Conservation (phyloP, 2,329 filamentous ascomycete species). For the Verticillium klebahnii region DNA sequence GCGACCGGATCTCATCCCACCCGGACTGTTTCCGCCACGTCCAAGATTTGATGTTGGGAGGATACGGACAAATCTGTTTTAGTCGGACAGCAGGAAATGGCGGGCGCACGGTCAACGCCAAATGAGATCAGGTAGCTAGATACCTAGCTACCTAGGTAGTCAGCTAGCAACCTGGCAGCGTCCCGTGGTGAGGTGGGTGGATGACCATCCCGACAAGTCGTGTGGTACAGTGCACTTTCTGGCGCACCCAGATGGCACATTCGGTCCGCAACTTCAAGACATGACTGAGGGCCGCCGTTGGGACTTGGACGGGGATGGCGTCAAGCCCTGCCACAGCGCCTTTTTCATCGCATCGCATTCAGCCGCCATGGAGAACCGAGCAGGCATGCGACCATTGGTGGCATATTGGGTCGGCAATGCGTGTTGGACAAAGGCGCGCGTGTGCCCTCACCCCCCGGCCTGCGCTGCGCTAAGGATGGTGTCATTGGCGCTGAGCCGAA, state of each 20-base stretch:
- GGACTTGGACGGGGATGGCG: background rate
- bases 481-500: background rate
- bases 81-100: background rate
- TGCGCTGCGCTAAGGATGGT: background rate
- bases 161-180: background rate
- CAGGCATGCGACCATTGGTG: background rate
- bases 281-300: background rate
- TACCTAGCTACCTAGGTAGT: background rate
- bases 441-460: background rate
- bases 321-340: background rate
- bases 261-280: background rate
- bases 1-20: background rate
- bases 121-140: background rate
- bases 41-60: background rate
- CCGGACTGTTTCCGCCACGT: background rate
- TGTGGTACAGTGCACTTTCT: background rate
- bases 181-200: background rate
- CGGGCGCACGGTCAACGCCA: background rate
- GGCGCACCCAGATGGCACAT: background rate
- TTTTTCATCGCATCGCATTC: background rate
- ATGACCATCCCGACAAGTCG: background rate
- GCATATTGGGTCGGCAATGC: background rate
- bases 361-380: background rate
- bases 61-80: background rate
- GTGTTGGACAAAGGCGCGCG: background rate